Base-by-base conservation (phyloP, 1,139 yeast genomes). In the Geotrichum reessii region DNA sequence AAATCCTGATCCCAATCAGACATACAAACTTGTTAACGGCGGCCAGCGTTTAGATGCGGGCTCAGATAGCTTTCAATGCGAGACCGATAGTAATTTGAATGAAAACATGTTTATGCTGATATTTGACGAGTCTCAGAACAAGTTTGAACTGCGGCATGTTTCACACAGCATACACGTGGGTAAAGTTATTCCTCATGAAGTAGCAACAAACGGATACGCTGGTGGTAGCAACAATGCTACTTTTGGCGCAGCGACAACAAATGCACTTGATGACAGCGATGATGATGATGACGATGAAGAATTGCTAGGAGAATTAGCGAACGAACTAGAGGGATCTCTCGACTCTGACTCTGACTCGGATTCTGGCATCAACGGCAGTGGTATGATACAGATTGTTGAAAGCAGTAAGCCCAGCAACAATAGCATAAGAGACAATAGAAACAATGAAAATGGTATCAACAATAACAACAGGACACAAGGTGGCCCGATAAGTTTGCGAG, bases 361-460 rank as follows among this genome's bases (percentile, higher is more conserved):
- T 6, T 40, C 46, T 44, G 50, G 25, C 8, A 19, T n/a, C 17
- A 19, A 24, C 31, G 47, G 51, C 21, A 24, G 48, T 19, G 52
- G 56, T 14, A 56, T 52, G 53, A 49, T 56, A 5, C 47, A 56
- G 40, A 51, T 56, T 19, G 59, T 56, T 21, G 59, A 56, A 27
- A 48, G 21, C 24, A 31, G 37, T 31, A 31, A 47, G 47, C n/a
- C 21, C 54, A 21, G 14, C 27, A 19, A 19, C 50, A 17, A n/a
- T n/a, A n/a, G 42, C 25, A 12, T n/a, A 50, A 49, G 40, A 7
- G n/a, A 11, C 47, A 11, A 22, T 37, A 27, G 31, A 47, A 17
- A 28, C 53, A 25, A 8, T 56, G 47, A 24, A 27, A 47, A 47
- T 31, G 44, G 19, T 50, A n/a, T 31, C 37, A 8, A 31, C 37